Base-by-base conservation (phyloP, 1,139 yeast species). In the Arxiozyma bovina region DNA sequence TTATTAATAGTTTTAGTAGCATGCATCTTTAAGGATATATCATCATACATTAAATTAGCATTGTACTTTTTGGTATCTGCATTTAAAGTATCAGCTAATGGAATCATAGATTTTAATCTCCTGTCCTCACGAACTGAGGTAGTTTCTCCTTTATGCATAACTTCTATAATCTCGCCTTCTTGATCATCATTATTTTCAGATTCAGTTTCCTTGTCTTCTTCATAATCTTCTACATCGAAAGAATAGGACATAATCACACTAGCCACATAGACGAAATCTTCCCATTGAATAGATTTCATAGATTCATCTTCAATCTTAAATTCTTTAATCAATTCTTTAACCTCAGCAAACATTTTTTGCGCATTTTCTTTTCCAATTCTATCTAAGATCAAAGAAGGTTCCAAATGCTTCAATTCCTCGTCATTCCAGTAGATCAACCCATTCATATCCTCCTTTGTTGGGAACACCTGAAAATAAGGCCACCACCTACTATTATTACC, bases 61-160 rank as follows among this genome's bases (percentile, higher is more conserved):
- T 93, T 91, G 64, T 82, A 83, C n/a, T 78, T 74, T 20, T 77
- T 76, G 0, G 96, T 85, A 64, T 90, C 93, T 0, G 97, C 91
- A 64, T 93, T 93, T 57, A 93, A 73, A 30, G 88, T 83, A 65
- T 93, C 98, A 0, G 98, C 98, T 53, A 90, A 73, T 0, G 98
- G 96, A 7, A 90, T 90, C 96, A 93, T 86, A 0, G 96, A 86
- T 66, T 93, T 91, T 59, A 79, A 73, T 54, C 77, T 78, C 2
- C 75, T 74, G 53, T 78, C 83, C 8, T 67, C 70, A 48, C 64
- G 66, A 3, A 74, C 76, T 15, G 72, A 74, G 8, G 68, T 73
- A 12, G 61, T 67, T 18, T 62, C 68, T 12, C 64, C 71, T 1
- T 66, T 71, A n/a, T 68, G 74, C 15, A 50, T 25, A 50, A 50